Evolutionary conservation across 1,139 yeast genomes (phyloP).

Genomic region (Martiniozyma asiatica): DNA sequence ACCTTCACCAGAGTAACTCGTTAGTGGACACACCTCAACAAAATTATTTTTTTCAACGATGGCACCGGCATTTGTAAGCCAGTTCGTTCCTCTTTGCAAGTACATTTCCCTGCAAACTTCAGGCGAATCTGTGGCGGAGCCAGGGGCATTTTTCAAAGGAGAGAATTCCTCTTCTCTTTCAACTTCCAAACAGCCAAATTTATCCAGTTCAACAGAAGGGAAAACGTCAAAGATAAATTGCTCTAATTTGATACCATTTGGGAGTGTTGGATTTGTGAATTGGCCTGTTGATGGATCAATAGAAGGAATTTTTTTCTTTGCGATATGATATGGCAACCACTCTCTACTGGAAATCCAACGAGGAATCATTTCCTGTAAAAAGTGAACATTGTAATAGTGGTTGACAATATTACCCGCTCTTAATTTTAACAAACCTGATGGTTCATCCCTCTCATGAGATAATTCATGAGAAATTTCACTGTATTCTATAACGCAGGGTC

Average conservation of each 20-base stretch:
- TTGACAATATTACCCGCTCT: slow-evolving; percentile 97
- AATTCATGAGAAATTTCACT: slow-evolving; percentile 75
- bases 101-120: slow-evolving; percentile 64
- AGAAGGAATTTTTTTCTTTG: slow-evolving; percentile 64
- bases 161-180: slow-evolving; percentile 77
- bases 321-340: slow-evolving; percentile 82
- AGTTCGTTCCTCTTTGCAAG: slow-evolving; percentile 58
- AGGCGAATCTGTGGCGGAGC: slow-evolving; percentile 73
- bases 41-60: slow-evolving; percentile 30
- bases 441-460: slow-evolving; percentile 45
- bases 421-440: slow-evolving; percentile 46
- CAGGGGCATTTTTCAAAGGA: slow-evolving; percentile 87
- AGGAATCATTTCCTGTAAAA: slow-evolving; percentile 48
- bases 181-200: slow-evolving; percentile 90
- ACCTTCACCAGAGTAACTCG: slow-evolving; percentile 83
- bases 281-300: slow-evolving; percentile 38
- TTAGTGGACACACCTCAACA: slow-evolving; percentile 69
- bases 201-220: slow-evolving; percentile 58
- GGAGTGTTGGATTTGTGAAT: slow-evolving; percentile 47
- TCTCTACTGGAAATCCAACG: slow-evolving; percentile 59
- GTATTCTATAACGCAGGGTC: slow-evolving; percentile 90
- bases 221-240: slow-evolving; percentile 97
- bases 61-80: slow-evolving; percentile 69
- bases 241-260: slow-evolving; percentile 90
- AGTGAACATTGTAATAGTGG: slow-evolving; percentile 80